Conservation (phyloP, 306 rosid species). For the Herpetospermum pedunculosum region DNA sequence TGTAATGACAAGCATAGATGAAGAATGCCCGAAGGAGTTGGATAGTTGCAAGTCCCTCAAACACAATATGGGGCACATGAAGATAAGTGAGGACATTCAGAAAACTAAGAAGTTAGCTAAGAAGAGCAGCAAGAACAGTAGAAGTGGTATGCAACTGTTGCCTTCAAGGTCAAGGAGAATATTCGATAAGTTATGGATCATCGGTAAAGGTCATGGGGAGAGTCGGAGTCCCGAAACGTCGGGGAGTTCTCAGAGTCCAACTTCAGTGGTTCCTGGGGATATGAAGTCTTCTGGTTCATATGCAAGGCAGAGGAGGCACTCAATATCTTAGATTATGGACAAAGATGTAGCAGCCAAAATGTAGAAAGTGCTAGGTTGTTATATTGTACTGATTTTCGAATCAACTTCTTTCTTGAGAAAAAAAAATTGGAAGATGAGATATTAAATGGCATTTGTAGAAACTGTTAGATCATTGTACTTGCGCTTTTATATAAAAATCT, state of each 20-base stretch:
- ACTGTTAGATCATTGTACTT: background rate
- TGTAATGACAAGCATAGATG: conserved; percentile 22
- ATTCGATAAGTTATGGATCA: conserved; percentile 68
- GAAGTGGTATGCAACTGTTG: conserved; percentile 65
- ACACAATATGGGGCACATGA: conserved; percentile 38
- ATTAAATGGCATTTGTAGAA: background rate
- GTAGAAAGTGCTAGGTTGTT: conserved; percentile 51
- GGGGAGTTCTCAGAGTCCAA: conserved; percentile 87
- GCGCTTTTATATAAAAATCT: background rate
- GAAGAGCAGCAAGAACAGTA: conserved; percentile 68
- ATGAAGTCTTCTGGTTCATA: conserved; percentile 63
- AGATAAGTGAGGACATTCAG: conserved; percentile 33
- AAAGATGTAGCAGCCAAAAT: conserved; percentile 18
- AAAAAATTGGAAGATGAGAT: background rate
- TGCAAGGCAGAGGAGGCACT: conserved; percentile 81
- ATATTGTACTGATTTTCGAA: conserved; percentile 20
- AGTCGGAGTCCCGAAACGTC: conserved; percentile 81
- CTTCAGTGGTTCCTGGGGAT: conserved; percentile 62
- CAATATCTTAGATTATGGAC: conserved; percentile 43
- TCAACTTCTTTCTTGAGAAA: background rate
- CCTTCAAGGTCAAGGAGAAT: conserved; percentile 87
- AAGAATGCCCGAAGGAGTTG: conserved; percentile 26
- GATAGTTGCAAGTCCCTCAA: conserved; percentile 39
- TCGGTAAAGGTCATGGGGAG: conserved; percentile 67
- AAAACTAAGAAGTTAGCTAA: conserved; percentile 41